A percentile compares a stretch with the other conserved stretches of the same genome.
Conservation (phyloP, 768 basidiomycete genomes). For the Glaciozyma antarctica region DNA sequence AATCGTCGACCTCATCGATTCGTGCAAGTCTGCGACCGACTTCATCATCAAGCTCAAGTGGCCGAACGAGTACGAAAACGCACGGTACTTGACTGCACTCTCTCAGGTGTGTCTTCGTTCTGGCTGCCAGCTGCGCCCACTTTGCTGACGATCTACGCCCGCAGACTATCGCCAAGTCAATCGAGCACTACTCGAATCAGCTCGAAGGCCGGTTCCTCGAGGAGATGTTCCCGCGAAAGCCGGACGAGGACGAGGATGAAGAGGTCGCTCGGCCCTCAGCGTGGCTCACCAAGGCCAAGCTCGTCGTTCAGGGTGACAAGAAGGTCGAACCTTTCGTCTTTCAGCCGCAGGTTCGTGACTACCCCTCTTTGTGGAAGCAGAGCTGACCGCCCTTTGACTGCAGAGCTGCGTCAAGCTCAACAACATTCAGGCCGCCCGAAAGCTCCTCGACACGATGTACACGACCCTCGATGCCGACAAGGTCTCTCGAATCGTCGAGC, state of each 20-base stretch:
- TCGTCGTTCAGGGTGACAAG: conserved; percentile 64
- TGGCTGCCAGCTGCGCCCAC: neutral
- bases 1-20: conserved; percentile 91
- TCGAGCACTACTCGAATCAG: conserved; percentile 81
- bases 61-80: conserved; percentile 81
- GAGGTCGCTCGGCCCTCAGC: conserved; percentile 37
- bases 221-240: conserved; percentile 86
- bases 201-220: conserved; percentile 81
- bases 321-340: conserved; percentile 94
- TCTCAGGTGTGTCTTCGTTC: conserved; percentile 56
- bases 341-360: conserved; percentile 49
- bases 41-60: conserved; percentile 84
- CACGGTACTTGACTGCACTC: conserved; percentile 77
- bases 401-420: conserved; percentile 94
- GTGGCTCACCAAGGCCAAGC: conserved; percentile 46
- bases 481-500: conserved; percentile 50
- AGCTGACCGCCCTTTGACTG: neutral
- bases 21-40: conserved; percentile 75
- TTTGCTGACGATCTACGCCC: neutral
- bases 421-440: conserved; percentile 85
- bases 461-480: conserved; percentile 81
- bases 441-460: conserved; percentile 87
- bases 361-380: too few species aligned
- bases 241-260: conserved; percentile 50
- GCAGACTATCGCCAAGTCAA: conserved; percentile 79